Percentiles rank a stretch among this genome's conserved stretches.
These are phyloP conservation scores for Starmerella geochares DNA, from an alignment of 805 yeast genomes.

Conservation along the genomic window DNA sequence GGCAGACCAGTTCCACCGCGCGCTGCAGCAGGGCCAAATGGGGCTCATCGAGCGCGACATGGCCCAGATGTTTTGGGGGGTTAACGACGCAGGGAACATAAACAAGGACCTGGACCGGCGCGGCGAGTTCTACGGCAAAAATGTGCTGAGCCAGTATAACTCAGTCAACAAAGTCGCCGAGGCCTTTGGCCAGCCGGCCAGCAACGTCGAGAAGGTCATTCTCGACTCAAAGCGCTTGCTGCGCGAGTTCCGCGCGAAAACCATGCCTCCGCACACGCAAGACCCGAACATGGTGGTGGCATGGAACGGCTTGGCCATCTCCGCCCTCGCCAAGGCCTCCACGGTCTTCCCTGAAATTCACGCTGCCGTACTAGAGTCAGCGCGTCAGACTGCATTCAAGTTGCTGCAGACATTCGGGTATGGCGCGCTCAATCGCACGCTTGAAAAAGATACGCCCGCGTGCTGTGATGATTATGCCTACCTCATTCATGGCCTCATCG, in stretches of 20 bases:
- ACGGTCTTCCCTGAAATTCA: constrained; percentile 6
- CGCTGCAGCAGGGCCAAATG: constrained; percentile 21
- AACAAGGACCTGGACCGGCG: constrained; percentile 30
- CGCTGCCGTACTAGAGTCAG: constrained; percentile 2
- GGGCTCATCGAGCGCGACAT: constrained; percentile 30
- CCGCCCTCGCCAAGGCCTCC: constrained; percentile 28
- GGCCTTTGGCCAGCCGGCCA: constrained; percentile 29
- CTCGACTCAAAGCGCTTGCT: constrained; percentile 25
- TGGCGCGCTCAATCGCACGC: neutral
- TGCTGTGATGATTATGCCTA: constrained; percentile 34
- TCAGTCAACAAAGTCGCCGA: constrained; percentile 28
- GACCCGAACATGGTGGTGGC: neutral
- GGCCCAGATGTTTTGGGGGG: constrained; percentile 32
- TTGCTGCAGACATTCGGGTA: neutral
- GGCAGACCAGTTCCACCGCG: constrained; percentile 29
- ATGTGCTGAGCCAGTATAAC: constrained; percentile 29
- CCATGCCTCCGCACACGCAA: constrained; percentile 25
- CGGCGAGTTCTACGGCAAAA: constrained; percentile 28
- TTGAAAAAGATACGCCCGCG: neutral
- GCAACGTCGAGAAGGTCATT: constrained; percentile 24
- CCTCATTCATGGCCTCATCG: constrained; percentile 31
- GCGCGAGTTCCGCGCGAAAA: constrained; percentile 22
- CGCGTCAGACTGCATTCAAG: neutral
- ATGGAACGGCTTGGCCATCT: constrained; percentile 26
- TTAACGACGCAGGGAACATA: constrained; percentile 33